These are phyloP conservation scores for Epichloe gansuensis DNA, from an alignment of 2,329 filamentous ascomycete species.

Conservation along the genomic window DNA sequence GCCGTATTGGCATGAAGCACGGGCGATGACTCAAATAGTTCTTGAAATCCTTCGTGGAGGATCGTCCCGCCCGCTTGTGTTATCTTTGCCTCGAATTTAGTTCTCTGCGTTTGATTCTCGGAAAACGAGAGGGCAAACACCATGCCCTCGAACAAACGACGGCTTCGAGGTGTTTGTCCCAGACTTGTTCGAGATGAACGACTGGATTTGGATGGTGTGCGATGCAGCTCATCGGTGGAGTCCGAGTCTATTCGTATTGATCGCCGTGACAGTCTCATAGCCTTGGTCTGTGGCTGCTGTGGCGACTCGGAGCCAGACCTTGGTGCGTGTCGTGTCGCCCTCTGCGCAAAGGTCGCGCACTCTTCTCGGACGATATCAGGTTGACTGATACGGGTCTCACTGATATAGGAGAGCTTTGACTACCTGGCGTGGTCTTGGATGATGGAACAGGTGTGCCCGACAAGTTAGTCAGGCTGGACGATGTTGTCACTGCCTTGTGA, in stretches of 20 bases:
- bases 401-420: constrained; percentile 19
- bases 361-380: constrained; percentile 14
- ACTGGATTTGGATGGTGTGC: constrained; percentile 23
- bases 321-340: constrained; percentile 6
- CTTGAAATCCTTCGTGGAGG: constrained; percentile 64
- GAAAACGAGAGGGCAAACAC: constrained; percentile 72
- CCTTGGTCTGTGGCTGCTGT: constrained; percentile 13
- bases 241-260: constrained; percentile 23
- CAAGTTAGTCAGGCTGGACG: constrained; percentile 29
- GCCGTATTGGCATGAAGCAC: constrained; percentile 21
- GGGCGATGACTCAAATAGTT: constrained; percentile 51
- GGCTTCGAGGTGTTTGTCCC: constrained; percentile 13
- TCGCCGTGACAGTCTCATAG: constrained; percentile 12
- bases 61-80: constrained; percentile 59
- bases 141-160: constrained; percentile 62
- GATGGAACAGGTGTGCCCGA: constrained; percentile 28
- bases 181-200: constrained; percentile 17
- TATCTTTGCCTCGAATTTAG: constrained; percentile 48
- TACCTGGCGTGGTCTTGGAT: constrained; percentile 24
- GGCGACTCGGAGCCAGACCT: constrained; percentile 15
- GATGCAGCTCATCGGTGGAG: constrained; percentile 37
- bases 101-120: constrained; percentile 27
- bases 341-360: constrained; percentile 10
- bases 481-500: constrained; percentile 11
- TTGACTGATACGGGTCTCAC: constrained; percentile 11